Evolutionary conservation across 495 filamentous ascomycete species (phyloP), one percentile per base, ranked within the genome.

Genomic region (Extremus antarcticus): DNA sequence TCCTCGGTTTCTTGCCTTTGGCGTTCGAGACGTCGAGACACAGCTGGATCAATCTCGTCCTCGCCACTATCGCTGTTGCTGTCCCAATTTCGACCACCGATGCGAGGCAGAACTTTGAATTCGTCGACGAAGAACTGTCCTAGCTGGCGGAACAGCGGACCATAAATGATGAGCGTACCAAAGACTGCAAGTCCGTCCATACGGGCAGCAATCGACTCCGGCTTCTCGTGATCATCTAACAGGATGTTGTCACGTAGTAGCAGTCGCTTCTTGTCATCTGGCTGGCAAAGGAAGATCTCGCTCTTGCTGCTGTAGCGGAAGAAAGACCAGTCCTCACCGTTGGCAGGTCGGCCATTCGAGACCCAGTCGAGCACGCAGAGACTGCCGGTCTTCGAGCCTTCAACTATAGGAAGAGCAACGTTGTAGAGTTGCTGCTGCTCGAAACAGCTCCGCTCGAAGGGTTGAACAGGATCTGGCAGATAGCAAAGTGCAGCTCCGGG

Each of bases 311-410:
- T 75, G 81, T 94, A 97, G 35, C 74, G 70, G 17, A 72, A 68
- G 51, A 94, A 81, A 62, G 82, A 83, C 92, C 92, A 98, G 54
- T 84, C 76, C 73, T 98, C 92, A n/a, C 88, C 90, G 24, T 86
- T 76, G 3, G 92, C 90, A 10, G 73, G 77, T n/a, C 92, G 78
- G 3, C 92, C 90, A 59, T 90, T 83, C 20, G 81, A 87, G 7
- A 95, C 87, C 92, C 92, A 98, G 66, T 98, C 92, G 40, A 94
- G 72, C 1, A 95, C 73, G 63, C 90, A 90, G 17, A 97, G 71
- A 57, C 74, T 84, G 15, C 78, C 81, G 11, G 63, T 70, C 1
- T 72, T 63, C 23, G 82, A 24, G 2, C 23, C 32, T 10, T 22
- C 57, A n/a, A n/a, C 38, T 32, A 19, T 7, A 9, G 54, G 39